Percentiles rank a stretch among this genome's conserved stretches.
Evolutionary conservation across 1,284 basidiomycete species (phyloP).

Genomic region (Vanrija humicola): DNA sequence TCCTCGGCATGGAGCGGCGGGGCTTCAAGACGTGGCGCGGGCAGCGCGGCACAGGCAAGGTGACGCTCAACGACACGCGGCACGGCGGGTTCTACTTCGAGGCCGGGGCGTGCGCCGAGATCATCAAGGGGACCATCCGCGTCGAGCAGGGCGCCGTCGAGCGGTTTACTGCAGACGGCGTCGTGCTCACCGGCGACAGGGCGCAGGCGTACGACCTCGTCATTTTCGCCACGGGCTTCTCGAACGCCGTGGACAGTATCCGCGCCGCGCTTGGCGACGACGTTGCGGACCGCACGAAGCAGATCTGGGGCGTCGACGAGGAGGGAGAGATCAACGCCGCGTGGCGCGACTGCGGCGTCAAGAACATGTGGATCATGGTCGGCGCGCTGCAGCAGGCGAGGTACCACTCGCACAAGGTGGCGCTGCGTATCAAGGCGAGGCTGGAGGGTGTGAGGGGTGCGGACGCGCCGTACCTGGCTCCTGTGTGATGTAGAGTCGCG

Average conservation of each 20-base stretch:
- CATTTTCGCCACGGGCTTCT: constrained; percentile 61
- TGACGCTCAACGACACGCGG: constrained; percentile 22
- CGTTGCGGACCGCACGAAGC: constrained; percentile 51
- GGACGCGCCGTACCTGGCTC: too few species aligned
- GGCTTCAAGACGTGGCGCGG: constrained; percentile 50
- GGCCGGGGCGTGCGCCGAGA: constrained; percentile 33
- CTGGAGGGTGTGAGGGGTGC: constrained; percentile 19
- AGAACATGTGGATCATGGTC: constrained; percentile 59
- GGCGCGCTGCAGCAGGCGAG: constrained; percentile 43
- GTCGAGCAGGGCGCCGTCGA: constrained; percentile 32
- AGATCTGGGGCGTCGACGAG: constrained; percentile 58
- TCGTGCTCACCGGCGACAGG: constrained; percentile 22
- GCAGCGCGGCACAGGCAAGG: constrained; percentile 22
- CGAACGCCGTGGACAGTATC: constrained; percentile 45
- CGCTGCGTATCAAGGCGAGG: constrained; percentile 27
- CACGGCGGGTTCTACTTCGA: constrained; percentile 43
- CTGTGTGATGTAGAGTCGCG: too few species aligned
- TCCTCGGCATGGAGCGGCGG: constrained; percentile 55
- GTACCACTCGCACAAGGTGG: constrained; percentile 31
- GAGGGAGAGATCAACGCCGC: constrained; percentile 59
- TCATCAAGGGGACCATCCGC: constrained; percentile 37
- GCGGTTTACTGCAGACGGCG: constrained; percentile 24
- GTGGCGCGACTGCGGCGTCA: constrained; percentile 55
- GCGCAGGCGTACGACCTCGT: constrained; percentile 63
- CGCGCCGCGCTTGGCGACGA: constrained; percentile 51